These are phyloP conservation scores for Starmerella scarabaei DNA, from an alignment of 805 yeast genomes.

Conservation along the genomic window DNA sequence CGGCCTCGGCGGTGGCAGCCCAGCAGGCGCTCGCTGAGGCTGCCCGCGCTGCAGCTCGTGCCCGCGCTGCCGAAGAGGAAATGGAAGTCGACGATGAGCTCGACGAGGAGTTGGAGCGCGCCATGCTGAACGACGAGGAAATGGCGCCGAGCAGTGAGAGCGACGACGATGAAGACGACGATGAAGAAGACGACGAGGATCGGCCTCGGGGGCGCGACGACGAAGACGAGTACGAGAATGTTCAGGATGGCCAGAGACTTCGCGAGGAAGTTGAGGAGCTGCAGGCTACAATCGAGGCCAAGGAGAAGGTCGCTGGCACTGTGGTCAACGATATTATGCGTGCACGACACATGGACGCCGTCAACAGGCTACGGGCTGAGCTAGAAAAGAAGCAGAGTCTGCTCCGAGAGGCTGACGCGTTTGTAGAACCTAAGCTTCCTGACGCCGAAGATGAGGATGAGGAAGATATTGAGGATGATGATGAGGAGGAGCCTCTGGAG, in stretches of 20 bases:
- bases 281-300: conserved; percentile 61
- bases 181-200: conserved; percentile 43
- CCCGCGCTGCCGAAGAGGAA: conserved; percentile 29
- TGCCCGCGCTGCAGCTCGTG: conserved; percentile 25
- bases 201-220: conserved; percentile 41
- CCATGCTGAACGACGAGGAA: conserved; percentile 25
- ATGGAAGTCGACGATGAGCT: conserved; percentile 26
- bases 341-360: conserved; percentile 72
- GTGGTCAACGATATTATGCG: conserved; percentile 70
- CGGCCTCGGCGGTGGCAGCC: conserved; percentile 25
- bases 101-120: conserved; percentile 25
- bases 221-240: conserved; percentile 39
- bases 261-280: conserved; percentile 78
- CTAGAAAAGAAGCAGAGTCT: conserved; percentile 67
- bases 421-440: conserved; percentile 14
- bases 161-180: conserved; percentile 40
- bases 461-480: conserved; percentile 25
- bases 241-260: conserved; percentile 57
- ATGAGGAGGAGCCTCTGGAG: conserved; percentile 24
- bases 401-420: conserved; percentile 30
- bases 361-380: conserved; percentile 64
- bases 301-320: conserved; percentile 58
- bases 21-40: conserved; percentile 26
- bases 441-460: conserved; percentile 21
- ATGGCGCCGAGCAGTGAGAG: conserved; percentile 28